phyloP scores from a whole-genome alignment of 495 filamentous ascomycete species.

The Hypoxylon intermedium region DNA sequence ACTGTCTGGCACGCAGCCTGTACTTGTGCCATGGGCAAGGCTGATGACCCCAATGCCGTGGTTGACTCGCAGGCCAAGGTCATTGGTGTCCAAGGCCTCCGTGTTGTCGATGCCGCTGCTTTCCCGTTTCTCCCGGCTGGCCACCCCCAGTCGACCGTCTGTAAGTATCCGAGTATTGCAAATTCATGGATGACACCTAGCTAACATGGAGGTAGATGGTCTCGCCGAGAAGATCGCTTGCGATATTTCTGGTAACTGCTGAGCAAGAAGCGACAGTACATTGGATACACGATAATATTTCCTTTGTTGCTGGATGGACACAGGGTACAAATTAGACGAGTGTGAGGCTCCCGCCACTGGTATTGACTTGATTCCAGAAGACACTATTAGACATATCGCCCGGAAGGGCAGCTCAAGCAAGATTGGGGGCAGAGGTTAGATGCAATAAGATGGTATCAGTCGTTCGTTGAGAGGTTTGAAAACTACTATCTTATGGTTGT shows the following conservation, averaged over 20 bases:
- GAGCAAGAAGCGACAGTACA: no score
- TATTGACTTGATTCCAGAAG: no score
- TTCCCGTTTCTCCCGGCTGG: constrained; percentile 65
- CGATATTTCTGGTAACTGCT: constrained; percentile 34
- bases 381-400: no score
- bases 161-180: constrained; percentile 28
- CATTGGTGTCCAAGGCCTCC: constrained; percentile 56
- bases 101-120: constrained; percentile 65
- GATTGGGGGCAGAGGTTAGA: no score
- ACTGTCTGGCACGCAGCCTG: constrained; percentile 60
- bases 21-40: constrained; percentile 65
- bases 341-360: no score
- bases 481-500: no score
- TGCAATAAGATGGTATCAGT: no score
- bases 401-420: no score
- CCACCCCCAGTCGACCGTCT: constrained; percentile 59
- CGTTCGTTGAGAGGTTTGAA: no score
- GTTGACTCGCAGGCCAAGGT: constrained; percentile 60
- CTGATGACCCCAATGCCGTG: constrained; percentile 51
- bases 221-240: constrained; percentile 52
- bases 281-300: no score
- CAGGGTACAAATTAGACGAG: no score
- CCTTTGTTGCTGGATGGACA: no score
- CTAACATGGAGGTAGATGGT: constrained; percentile 28
- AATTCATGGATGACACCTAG: constrained; percentile 27